phyloP scores from a whole-genome alignment of 2,329 filamentous ascomycete genomes.

The Colletotrichum salicis region DNA sequence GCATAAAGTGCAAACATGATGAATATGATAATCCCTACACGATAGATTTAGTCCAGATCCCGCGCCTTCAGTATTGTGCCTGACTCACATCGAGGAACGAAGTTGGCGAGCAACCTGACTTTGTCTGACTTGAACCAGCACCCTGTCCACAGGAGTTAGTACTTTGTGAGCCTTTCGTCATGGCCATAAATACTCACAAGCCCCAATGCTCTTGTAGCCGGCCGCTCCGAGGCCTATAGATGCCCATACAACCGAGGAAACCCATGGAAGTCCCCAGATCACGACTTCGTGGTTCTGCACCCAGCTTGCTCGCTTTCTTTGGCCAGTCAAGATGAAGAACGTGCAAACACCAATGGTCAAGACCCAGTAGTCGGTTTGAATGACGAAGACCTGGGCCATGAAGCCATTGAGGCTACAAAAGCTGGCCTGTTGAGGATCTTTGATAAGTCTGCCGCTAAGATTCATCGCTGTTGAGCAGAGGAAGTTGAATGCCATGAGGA shows the following conservation, averaged over 20 bases:
- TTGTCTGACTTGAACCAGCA: constrained; percentile 55
- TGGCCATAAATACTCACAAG: constrained; percentile 32
- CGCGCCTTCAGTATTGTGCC: no score
- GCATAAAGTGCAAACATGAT: constrained; percentile 50
- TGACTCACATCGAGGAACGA: constrained; percentile 49
- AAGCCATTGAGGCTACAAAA: constrained; percentile 55
- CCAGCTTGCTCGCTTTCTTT: constrained; percentile 48
- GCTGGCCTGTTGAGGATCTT: constrained; percentile 38
- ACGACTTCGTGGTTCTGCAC: constrained; percentile 47
- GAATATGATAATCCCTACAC: constrained; percentile 48
- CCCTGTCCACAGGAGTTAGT: constrained; percentile 35
- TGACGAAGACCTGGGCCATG: constrained; percentile 54
- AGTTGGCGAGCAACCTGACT: constrained; percentile 51
- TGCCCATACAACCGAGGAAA: constrained; percentile 49
- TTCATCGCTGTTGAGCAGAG: constrained; percentile 49
- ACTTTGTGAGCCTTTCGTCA: neutral
- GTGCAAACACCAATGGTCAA: constrained; percentile 53
- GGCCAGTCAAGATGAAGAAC: constrained; percentile 51
- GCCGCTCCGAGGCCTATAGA: constrained; percentile 42
- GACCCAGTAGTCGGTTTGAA: constrained; percentile 58
- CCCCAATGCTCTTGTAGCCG: constrained; percentile 49
- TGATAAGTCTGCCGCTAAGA: constrained; percentile 45
- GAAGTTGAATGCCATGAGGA: constrained; percentile 54
- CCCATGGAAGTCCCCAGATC: constrained; percentile 50
- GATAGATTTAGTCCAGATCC: neutral